Percentiles rank a stretch among this genome's conserved stretches.
These are phyloP conservation scores for Helminthosporium solani DNA, from an alignment of 2,329 filamentous ascomycete species.

Conservation along the genomic window DNA sequence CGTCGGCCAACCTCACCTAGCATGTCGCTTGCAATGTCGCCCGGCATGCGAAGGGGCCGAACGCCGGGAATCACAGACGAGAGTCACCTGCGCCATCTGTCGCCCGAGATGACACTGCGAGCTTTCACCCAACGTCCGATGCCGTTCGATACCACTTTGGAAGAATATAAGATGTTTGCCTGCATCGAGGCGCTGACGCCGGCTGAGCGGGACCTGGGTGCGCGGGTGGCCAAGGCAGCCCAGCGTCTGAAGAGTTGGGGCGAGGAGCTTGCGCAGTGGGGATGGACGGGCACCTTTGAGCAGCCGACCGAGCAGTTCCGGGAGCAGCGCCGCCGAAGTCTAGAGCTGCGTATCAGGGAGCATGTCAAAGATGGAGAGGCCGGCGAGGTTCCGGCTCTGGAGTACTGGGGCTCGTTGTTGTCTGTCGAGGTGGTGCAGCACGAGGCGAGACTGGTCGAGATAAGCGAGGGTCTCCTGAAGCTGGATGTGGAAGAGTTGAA, in stretches of 20 bases:
- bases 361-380: slow-evolving; percentile 29
- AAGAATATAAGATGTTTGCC: slow-evolving; percentile 44
- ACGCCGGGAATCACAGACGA: slow-evolving; percentile 31
- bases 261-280: slow-evolving; percentile 66
- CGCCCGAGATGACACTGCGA: slow-evolving; percentile 46
- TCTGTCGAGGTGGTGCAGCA: slow-evolving; percentile 65
- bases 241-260: slow-evolving; percentile 73
- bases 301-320: slow-evolving; percentile 34
- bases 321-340: slow-evolving; percentile 30
- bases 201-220: slow-evolving; percentile 69
- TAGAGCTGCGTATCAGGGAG: slow-evolving; percentile 35
- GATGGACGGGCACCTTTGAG: slow-evolving; percentile 56
- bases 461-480: slow-evolving; percentile 66
- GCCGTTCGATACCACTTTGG: slow-evolving; percentile 44
- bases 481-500: slow-evolving; percentile 86
- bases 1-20: slow-evolving; percentile 33
- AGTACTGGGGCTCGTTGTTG: slow-evolving; percentile 71
- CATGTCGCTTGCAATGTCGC: slow-evolving; percentile 41
- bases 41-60: slow-evolving; percentile 29
- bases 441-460: slow-evolving; percentile 72
- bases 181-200: slow-evolving; percentile 65
- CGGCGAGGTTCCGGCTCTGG: slow-evolving; percentile 28
- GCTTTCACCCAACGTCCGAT: slow-evolving; percentile 47
- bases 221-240: slow-evolving; percentile 68
- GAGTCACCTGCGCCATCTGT: slow-evolving; percentile 36